Evolutionary conservation across 805 yeast species (phyloP).

Genomic region (Teunomyces pallodes): DNA sequence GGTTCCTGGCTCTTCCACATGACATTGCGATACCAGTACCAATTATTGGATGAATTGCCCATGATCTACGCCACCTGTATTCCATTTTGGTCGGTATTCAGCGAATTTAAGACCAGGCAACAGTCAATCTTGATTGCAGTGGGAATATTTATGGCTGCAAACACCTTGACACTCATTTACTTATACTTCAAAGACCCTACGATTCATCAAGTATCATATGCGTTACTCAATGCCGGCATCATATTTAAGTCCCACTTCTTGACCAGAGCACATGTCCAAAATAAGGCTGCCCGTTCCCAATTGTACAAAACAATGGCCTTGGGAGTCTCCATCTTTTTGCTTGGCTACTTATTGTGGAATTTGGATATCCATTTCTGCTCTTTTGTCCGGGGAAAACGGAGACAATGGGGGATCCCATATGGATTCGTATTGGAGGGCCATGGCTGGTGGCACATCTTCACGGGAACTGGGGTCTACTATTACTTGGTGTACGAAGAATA

Average conservation of each 20-base stretch:
- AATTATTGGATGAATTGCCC: slow-evolving; percentile 91
- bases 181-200: slow-evolving; percentile 76
- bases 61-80: slow-evolving; percentile 98
- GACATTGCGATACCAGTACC: slow-evolving; percentile 88
- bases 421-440: slow-evolving; percentile 89
- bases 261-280: slow-evolving; percentile 52
- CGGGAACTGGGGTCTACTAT: slow-evolving; percentile 84
- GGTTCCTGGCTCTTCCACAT: slow-evolving; percentile 97
- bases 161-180: slow-evolving; percentile 66
- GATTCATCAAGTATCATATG: slow-evolving; percentile 86
- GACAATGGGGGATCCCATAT: slow-evolving; percentile 72
- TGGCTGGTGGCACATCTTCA: slow-evolving; percentile 95
- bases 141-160: slow-evolving; percentile 52
- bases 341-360: slow-evolving; percentile 87
- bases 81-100: slow-evolving; percentile 82
- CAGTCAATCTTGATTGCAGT: slow-evolving; percentile 46
- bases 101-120: slow-evolving; percentile 47
- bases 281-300: slow-evolving; percentile 42
- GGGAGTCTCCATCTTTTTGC: slow-evolving; percentile 61
- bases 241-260: slow-evolving; percentile 58
- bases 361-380: slow-evolving; percentile 79
- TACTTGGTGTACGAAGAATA: slow-evolving; percentile 79
- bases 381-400: slow-evolving; percentile 54
- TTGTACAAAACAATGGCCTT: slow-evolving; percentile 53
- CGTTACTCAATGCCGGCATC: slow-evolving; percentile 68